Evolutionary conservation across 345 rosid species (phyloP).

Genomic region (Moringa oleifera): DNA sequence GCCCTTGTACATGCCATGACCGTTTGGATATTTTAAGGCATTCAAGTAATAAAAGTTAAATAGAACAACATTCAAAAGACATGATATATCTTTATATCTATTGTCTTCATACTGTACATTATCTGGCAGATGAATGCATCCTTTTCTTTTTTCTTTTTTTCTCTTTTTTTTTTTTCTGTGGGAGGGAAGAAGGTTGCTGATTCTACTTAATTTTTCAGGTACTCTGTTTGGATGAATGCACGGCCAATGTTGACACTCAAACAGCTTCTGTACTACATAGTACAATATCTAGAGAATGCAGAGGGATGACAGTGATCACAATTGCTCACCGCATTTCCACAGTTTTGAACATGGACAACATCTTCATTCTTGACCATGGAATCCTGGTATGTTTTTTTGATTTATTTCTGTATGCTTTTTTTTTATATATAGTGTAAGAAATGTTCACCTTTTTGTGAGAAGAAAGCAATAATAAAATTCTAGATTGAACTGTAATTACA

Average conservation of each 20-base stretch:
- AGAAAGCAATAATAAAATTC: too few relatives aligned
- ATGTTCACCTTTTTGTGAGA: too few relatives aligned
- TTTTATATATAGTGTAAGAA: neutral
- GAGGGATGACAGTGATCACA: conserved; percentile 73
- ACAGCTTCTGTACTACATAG: conserved; percentile 70
- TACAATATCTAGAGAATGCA: conserved; percentile 63
- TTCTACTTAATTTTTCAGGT: conserved; percentile 32
- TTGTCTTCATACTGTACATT: neutral
- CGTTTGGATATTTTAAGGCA: too few relatives aligned
- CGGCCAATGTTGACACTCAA: conserved; percentile 67
- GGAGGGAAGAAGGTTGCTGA: conserved; percentile 7
- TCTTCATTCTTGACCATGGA: conserved; percentile 69
- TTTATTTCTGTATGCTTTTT: neutral
- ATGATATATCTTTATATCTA: neutral
- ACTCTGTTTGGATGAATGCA: conserved; percentile 94
- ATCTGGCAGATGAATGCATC: neutral
- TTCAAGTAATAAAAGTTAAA: too few relatives aligned
- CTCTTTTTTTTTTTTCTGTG: too few relatives aligned
- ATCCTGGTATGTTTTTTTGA: conserved; percentile 34
- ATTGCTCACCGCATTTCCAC: conserved; percentile 94
- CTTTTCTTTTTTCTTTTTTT: too few relatives aligned
- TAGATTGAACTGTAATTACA: too few relatives aligned
- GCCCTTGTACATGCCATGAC: too few relatives aligned
- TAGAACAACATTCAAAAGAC: too few relatives aligned
- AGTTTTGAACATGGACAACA: conserved; percentile 60